phyloP scores from a whole-genome alignment of 371 early-diverging fungal genomes.

The Fennellomyces sp. region DNA sequence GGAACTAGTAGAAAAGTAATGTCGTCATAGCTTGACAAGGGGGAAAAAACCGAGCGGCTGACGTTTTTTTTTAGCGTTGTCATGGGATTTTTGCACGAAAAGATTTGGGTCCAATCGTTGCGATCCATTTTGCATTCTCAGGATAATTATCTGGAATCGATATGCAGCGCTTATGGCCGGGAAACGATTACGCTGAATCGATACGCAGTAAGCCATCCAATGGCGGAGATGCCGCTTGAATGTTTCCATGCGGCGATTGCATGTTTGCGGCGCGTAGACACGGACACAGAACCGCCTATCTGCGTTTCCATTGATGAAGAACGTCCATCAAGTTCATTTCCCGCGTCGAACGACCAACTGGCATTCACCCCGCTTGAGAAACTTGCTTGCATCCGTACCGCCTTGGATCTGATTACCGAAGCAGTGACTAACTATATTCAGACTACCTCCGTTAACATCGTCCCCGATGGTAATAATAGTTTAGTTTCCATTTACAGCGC shows the following conservation, averaged over 20 bases:
- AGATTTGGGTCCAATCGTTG: constrained; percentile 62
- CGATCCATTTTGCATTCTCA: constrained; percentile 45
- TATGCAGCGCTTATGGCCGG: constrained; percentile 34
- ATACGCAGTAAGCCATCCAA: constrained; percentile 44
- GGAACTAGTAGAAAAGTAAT: constrained; percentile 66
- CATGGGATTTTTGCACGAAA: constrained; percentile 61
- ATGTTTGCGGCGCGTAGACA: constrained; percentile 34
- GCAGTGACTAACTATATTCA: constrained; percentile 36
- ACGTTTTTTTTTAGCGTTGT: constrained; percentile 44
- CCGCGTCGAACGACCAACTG: constrained; percentile 10
- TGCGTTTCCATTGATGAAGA: constrained; percentile 11
- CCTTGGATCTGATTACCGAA: constrained; percentile 40
- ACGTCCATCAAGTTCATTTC: neutral
- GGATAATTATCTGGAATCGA: constrained; percentile 38
- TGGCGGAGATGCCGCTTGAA: constrained; percentile 42
- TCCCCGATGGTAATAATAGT: constrained; percentile 31
- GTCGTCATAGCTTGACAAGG: neutral
- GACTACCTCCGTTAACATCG: neutral
- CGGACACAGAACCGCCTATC: constrained; percentile 20
- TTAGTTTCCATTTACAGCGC: constrained; percentile 7
- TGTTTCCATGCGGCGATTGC: constrained; percentile 36
- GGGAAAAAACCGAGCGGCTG: neutral
- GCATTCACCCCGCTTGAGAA: constrained; percentile 57
- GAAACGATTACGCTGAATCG: constrained; percentile 36
- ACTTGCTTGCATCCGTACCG: constrained; percentile 33